Evolutionary conservation across 495 filamentous ascomycete genomes (phyloP), one percentile per base, ranked within the genome.

Genomic region (Penicillium canariense): DNA sequence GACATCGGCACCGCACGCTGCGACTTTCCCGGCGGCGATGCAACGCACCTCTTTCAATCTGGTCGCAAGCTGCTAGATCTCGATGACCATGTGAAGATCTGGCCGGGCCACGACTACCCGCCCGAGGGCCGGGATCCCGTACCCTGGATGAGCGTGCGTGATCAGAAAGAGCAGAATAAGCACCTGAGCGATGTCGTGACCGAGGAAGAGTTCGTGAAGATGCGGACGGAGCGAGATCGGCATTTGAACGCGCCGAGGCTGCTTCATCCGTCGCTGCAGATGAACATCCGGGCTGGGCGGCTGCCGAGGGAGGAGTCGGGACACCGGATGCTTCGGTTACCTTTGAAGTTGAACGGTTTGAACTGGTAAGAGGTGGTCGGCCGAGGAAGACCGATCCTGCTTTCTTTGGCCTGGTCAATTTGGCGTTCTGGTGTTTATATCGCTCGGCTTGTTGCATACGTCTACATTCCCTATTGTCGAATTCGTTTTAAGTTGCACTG

Each of bases 1-100:
- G 83, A 85, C 54, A 68, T 86, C 18, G 83, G 82, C 22, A 77
- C 78, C 3, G 83, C 82, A 3, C 74, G 83, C 22, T 82, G 79
- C 55, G 83, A 85, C 56, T 85, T 86, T 56, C 83, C 82, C 5
- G 78, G 77, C 25, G 82, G 83, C n/a, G 63, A 67, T 32, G 77
- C 80, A 5, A 55, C 47, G 4, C 60, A 55, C 2, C 69, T 85
- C 1, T 85, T 56, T 50, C 32, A 57, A 14, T 83, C 82, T 0
- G 72, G 58, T 15, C 66, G 60, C 8, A 77, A 62, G 27, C 71
- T 85, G 10, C 69, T 86, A 14, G 39, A 49, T 35, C 56, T 86
- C 10, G 76, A 77, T 0, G 58, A 55, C 3, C 22, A 80, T 44
- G 64, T 68, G 50, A 78, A 70, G 39, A 72, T 81, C 54, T 82